Percentiles rank a stretch among this genome's conserved stretches.
These are phyloP conservation scores for Allium sativum DNA, from an alignment of 106 monocot species.

Conservation along the genomic window DNA sequence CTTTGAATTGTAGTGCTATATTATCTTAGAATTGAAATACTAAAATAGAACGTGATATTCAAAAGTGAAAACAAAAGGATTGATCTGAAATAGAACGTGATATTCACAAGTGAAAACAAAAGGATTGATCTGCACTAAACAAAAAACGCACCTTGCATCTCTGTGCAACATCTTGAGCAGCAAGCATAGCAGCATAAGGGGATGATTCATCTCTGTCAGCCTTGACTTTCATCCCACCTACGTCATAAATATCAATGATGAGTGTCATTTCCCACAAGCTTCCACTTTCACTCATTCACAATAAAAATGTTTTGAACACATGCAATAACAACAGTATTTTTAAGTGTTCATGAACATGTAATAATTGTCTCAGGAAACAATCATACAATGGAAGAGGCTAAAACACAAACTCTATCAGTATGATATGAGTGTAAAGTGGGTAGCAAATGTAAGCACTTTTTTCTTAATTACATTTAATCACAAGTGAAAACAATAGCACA, in stretches of 20 bases:
- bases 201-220: slow-evolving; percentile 67
- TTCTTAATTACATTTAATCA: too few relatives aligned
- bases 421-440: too few relatives aligned
- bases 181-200: slow-evolving; percentile 76
- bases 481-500: neutral
- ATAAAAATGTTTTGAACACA: neutral
- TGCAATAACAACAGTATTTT: neutral
- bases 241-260: neutral
- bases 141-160: slow-evolving; percentile 43
- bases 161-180: slow-evolving; percentile 63
- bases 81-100: neutral
- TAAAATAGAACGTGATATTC: neutral
- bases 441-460: too few relatives aligned
- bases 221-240: slow-evolving; percentile 77
- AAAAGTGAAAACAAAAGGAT: neutral
- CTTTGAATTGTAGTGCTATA: too few relatives aligned
- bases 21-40: too few relatives aligned
- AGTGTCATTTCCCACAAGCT: too few relatives aligned
- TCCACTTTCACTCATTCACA: too few relatives aligned
- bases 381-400: neutral
- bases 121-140: neutral
- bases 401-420: neutral
- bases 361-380: neutral
- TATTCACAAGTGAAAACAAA: neutral
- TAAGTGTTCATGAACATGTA: neutral